These are phyloP conservation scores for Ogataea methylovora DNA, from an alignment of 805 yeast species.

Conservation along the genomic window DNA sequence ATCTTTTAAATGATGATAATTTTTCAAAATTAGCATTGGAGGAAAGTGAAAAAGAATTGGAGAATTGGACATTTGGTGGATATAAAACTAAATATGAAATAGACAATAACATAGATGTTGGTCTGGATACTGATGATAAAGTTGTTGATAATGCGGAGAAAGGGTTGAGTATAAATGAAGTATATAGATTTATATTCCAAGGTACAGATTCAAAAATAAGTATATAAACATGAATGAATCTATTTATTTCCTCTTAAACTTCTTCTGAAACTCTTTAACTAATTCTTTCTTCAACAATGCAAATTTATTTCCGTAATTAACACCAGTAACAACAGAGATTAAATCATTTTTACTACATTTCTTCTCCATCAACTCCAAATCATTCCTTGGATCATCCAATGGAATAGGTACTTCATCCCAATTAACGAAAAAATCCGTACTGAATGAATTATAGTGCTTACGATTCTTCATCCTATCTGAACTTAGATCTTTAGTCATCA, in stretches of 20 bases:
- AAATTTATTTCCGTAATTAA: slow-evolving; percentile 35
- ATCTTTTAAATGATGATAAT: slow-evolving; percentile 42
- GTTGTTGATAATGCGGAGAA: slow-evolving; percentile 5
- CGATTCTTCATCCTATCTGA: slow-evolving; percentile 49
- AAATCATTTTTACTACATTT: slow-evolving; percentile 22
- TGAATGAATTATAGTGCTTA: slow-evolving; percentile 67
- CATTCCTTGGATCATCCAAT: slow-evolving; percentile 29
- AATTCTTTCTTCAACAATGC: slow-evolving; percentile 34
- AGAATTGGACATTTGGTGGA: slow-evolving; percentile 56
- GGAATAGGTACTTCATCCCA: slow-evolving; percentile 41
- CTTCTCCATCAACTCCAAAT: too few relatives aligned
- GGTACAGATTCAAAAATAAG: slow-evolving; percentile 26
- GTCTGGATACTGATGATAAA: slow-evolving; percentile 22
- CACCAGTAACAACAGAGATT: slow-evolving; percentile 25
- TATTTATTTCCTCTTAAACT: slow-evolving; percentile 1
- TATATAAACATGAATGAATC: not conserved
- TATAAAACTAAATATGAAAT: slow-evolving; percentile 46
- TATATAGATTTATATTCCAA: slow-evolving; percentile 37
- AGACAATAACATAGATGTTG: slow-evolving; percentile 18
- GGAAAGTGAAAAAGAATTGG: slow-evolving; percentile 43
- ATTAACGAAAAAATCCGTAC: slow-evolving; percentile 52
- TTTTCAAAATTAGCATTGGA: slow-evolving; percentile 63
- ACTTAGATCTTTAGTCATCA: slow-evolving; percentile 56
- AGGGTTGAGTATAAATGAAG: slow-evolving; percentile 27
- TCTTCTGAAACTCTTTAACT: slow-evolving; percentile 24